A percentile compares a stretch with the other conserved stretches of the same genome.
Conservation (phyloP, 179 eudicot species). For the Sideroxylon spinosum region DNA sequence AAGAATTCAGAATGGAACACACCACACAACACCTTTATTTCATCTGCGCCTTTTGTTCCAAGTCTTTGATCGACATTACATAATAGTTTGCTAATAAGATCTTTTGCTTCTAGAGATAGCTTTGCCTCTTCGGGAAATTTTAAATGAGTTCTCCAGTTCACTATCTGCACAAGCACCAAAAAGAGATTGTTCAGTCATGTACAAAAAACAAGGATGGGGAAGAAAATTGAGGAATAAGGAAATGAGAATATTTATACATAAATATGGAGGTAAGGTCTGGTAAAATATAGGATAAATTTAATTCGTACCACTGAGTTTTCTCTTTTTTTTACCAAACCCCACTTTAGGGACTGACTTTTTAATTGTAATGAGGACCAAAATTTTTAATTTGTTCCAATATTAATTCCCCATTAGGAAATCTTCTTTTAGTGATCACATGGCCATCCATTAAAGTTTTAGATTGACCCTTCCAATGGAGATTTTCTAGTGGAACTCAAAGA, state of each 20-base stretch:
- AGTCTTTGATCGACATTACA: constrained; percentile 79
- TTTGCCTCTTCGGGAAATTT: constrained; percentile 89
- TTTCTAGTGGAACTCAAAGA: too few species aligned
- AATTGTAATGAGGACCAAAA: too few species aligned
- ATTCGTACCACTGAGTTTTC: too few species aligned
- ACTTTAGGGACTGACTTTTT: too few species aligned
- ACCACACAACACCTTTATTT: constrained; percentile 60
- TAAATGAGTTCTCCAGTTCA: constrained; percentile 79
- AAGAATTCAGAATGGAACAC: constrained; percentile 22
- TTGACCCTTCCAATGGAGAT: too few species aligned
- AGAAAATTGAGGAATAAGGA: not conserved
- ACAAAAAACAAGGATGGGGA: not conserved
- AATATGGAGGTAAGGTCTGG: not conserved
- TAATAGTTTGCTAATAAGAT: constrained; percentile 67
- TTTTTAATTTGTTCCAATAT: too few species aligned
- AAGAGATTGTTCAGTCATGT: not conserved
- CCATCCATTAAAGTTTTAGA: too few species aligned
- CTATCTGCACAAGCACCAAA: constrained; percentile 45
- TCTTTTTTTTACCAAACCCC: too few species aligned
- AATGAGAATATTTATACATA: not conserved
- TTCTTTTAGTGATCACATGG: too few species aligned
- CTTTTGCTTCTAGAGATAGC: constrained; percentile 75
- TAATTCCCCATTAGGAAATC: too few species aligned
- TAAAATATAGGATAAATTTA: too few species aligned
- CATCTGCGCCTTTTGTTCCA: constrained; percentile 74